Evolutionary conservation across 805 yeast genomes (phyloP).

Genomic region (Schwanniomyces polymorphus): DNA sequence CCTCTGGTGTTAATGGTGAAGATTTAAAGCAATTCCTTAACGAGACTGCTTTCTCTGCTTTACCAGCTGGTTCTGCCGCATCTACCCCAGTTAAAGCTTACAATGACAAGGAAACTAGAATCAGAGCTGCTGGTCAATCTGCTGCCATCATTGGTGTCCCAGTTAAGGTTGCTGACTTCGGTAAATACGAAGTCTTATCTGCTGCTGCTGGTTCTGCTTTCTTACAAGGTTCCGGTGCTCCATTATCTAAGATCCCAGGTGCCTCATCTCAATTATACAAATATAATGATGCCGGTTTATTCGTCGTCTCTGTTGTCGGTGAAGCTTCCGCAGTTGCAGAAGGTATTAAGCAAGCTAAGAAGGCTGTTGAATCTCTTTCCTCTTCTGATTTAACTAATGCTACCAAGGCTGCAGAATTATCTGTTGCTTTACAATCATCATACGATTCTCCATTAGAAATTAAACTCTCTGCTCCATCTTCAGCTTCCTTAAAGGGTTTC

Average conservation of each 20-base stretch:
- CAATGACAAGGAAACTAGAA: slow-evolving; percentile 69
- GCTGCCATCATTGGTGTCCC: slow-evolving; percentile 84
- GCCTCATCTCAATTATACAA: slow-evolving; percentile 55
- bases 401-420: slow-evolving; percentile 41
- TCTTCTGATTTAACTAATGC: slow-evolving; percentile 58
- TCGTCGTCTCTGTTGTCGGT: slow-evolving; percentile 68
- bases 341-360: slow-evolving; percentile 61
- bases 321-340: slow-evolving; percentile 58
- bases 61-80: slow-evolving; percentile 59
- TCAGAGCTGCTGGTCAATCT: slow-evolving; percentile 63
- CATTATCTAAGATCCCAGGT: slow-evolving; percentile 48
- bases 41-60: slow-evolving; percentile 62
- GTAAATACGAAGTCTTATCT: slow-evolving; percentile 68
- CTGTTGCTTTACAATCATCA: slow-evolving; percentile 41
- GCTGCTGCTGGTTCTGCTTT: slow-evolving; percentile 60
- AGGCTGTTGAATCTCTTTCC: slow-evolving; percentile 32
- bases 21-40: slow-evolving; percentile 69
- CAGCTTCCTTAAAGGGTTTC: slow-evolving; percentile 50
- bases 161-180: slow-evolving; percentile 59
- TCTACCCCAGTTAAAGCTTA: slow-evolving; percentile 44
- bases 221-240: slow-evolving; percentile 56
- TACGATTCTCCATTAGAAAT: slow-evolving; percentile 29
- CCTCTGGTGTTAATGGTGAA: slow-evolving; percentile 67
- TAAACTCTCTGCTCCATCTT: slow-evolving; percentile 34
- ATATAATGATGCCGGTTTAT: slow-evolving; percentile 80